Percentiles rank a stretch among this genome's conserved stretches.
phyloP scores from a whole-genome alignment of 129 eudicot genomes.

The Dittrichia graveolens region DNA sequence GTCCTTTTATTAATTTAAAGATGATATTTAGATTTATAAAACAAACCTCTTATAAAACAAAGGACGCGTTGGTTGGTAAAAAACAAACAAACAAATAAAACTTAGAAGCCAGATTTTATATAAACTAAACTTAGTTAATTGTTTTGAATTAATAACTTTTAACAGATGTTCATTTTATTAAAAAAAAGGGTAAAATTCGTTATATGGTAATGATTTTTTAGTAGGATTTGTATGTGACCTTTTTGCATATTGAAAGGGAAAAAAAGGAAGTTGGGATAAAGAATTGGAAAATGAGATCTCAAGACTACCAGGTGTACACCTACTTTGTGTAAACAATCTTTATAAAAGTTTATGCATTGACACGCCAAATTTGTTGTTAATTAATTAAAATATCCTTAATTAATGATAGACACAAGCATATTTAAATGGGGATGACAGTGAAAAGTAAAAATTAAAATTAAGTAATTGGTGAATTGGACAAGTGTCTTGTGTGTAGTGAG shows the following conservation, averaged over 20 bases:
- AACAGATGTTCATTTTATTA: constrained; percentile 4
- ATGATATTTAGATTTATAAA: no score
- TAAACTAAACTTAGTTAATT: no score
- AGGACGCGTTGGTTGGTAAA: no score
- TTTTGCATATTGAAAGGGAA: constrained; percentile 31
- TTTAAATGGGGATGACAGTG: constrained; percentile 35
- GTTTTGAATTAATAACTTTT: not conserved
- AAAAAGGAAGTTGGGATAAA: constrained; percentile 29
- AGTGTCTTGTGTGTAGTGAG: constrained; percentile 29
- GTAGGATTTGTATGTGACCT: constrained; percentile 32
- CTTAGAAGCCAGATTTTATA: no score
- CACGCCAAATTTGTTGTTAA: constrained; percentile 33
- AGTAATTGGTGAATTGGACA: constrained; percentile 28
- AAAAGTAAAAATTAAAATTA: constrained; percentile 20
- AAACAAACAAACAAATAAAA: no score
- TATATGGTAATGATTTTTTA: constrained; percentile 33
- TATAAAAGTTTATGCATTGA: constrained; percentile 13
- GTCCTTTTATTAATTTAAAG: no score
- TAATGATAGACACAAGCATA: constrained; percentile 28
- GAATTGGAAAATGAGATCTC: constrained; percentile 23
- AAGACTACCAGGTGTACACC: constrained; percentile 32
- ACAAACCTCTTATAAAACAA: no score
- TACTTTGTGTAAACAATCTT: constrained; percentile 22
- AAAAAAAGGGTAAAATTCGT: not conserved
- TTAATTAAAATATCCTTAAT: constrained; percentile 41